Base-by-base conservation (phyloP, 345 rosid genomes). In the Boechera stricta region DNA sequence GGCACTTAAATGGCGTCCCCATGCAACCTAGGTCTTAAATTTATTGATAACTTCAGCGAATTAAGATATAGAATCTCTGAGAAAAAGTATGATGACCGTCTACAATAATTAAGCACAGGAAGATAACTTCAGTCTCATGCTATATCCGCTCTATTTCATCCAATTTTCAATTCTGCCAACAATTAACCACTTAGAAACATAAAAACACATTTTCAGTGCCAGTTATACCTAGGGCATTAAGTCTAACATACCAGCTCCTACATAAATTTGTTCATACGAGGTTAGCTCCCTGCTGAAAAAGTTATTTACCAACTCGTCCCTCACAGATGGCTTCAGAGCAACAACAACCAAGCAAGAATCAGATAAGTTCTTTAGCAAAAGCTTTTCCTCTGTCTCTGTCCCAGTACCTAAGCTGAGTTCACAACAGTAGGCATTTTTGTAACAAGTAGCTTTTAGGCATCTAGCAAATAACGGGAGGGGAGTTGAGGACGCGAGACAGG, bases 291-390 rank as follows among this genome's bases (percentile, higher is more conserved):
- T 82, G 83, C 89, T 89, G 5, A 12, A 94, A 80, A 91, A 91
- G 69, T 86, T 91, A 83, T 94, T 94, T 75, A 91, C 96, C 83
- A 94, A 84, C 85, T 91, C 98, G 77, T 91, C 98, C 85, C 89
- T 84, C 80, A 94, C 98, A 71, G 98, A 94, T 78, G 98, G 91
- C 84, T 90, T 97, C 85, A 94, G 72, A 7, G 96, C 96, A 73
- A 91, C 90, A 82, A 94, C 97, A 56, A 94, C 98, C 76, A 91
- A 86, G 79, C 98, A 94, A 74, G 97, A 93, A 86, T 91, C 91
- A 73, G 97, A 89, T 76, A 91, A 87, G 62, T 94, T 94, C 84
- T 89, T 92, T 78, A 91, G 88, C 76, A 91, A 78, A 81, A 89
- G 87, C 66, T 84, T 70, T 82, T 91, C 97, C 83, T 94, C 97